Base-by-base conservation (phyloP, 2,329 filamentous ascomycete genomes). In the Macrophomina pseudophaseolina region DNA sequence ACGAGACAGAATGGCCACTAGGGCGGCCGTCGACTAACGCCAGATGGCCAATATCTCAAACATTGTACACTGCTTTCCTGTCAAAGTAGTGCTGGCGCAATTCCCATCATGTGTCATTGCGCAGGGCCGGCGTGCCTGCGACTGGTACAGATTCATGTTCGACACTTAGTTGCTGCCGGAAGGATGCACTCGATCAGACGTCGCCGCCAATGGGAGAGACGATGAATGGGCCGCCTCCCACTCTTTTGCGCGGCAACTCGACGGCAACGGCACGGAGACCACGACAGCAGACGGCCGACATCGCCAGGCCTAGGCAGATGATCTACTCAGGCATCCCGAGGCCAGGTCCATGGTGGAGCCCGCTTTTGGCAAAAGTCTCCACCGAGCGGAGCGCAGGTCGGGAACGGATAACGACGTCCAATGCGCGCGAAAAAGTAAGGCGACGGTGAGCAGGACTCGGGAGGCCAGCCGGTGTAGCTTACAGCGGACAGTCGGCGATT, bases 301-400 rank as follows among this genome's bases (percentile, higher is more conserved):
- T 62, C 58, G 58, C 58, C 58, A 48, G 23, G 14, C 42, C 58
- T 49, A 49, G 30, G 42, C 46, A 38, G 30, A 28, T 49, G 58
- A 62, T 62, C 58, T 42, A 49, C 58, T 48, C 58, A 49, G 44
- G 58, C 58, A 49, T 62, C 44, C 58, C 56, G 56, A 58, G 56
- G 42, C 16, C 40, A 60, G 35, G 56, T 30, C 44, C 58, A 62
- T 49, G 18, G 58, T 62, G 58, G 58, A 62, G 58, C 58, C 32
- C 16, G 56, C 56, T 28, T 60, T 40, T 8, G 32, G 40, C 32
- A 30, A 28, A 23, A 38, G 44, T 49, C 58, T 62, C 58, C 58
- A 51, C 58, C 58, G 18, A 40, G 44, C 44, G 38, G 42, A 49
- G 18, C 58, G 58, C 38, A 4, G 46, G 38, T 49, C 35, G n/a